These are phyloP conservation scores for Cyclotella baltica DNA, from an alignment of 108 stramenopile genomes.

Conservation along the genomic window DNA sequence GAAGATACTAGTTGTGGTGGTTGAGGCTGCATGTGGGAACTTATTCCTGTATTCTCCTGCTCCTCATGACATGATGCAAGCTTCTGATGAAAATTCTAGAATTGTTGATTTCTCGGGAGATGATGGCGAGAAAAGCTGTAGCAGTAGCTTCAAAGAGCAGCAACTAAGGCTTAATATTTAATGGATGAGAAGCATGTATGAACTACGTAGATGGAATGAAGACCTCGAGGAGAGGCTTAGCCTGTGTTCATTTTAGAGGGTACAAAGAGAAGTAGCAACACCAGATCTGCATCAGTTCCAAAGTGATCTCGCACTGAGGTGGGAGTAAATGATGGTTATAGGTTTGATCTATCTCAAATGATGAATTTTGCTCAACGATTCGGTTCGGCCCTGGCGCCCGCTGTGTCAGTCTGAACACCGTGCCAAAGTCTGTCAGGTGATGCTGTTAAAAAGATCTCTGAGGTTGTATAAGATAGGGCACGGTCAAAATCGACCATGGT, in stretches of 20 bases:
- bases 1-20: conserved; percentile 3
- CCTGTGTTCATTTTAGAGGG: conserved; percentile 31
- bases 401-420: conserved; percentile 42
- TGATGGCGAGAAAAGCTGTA: conserved; percentile 3
- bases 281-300: conserved; percentile 21
- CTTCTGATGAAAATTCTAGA: neutral
- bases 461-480: conserved; percentile 68
- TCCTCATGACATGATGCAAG: neutral
- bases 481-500: conserved; percentile 68
- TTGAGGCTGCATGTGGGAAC: neutral
- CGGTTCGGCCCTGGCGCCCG: conserved; percentile 36
- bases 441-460: conserved; percentile 74
- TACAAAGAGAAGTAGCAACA: neutral
- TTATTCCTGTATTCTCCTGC: conserved; percentile 3
- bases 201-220: conserved; percentile 43
- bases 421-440: conserved; percentile 56
- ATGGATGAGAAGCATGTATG: conserved; percentile 24
- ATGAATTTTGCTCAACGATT: conserved; percentile 42
- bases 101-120: conserved; percentile 7
- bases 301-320: neutral
- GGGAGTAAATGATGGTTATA: conserved; percentile 8
- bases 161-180: conserved; percentile 36
- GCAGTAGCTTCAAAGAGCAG: conserved; percentile 14
- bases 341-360: conserved; percentile 27
- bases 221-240: conserved; percentile 38